Conservation (phyloP, 768 basidiomycete species). For the Crucibulum laeve region DNA sequence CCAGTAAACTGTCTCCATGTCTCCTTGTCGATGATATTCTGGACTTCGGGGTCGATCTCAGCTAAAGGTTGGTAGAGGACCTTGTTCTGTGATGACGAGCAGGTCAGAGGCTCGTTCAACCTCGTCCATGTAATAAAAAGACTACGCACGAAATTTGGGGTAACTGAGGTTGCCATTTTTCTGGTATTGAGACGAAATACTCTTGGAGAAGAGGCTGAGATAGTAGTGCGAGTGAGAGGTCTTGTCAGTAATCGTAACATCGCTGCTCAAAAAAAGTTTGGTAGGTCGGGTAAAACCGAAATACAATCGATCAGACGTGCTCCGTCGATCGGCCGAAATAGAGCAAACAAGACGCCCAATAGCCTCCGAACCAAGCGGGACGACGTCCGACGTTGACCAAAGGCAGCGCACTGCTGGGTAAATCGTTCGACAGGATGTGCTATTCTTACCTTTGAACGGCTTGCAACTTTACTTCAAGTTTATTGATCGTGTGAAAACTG, state of each 20-base stretch:
- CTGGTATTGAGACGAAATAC: slow-evolving; percentile 28
- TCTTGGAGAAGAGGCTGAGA: slow-evolving; percentile 16
- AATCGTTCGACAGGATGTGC: too few relatives aligned
- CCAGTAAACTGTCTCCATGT: slow-evolving; percentile 98
- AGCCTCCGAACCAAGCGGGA: too few relatives aligned
- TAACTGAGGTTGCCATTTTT: slow-evolving; percentile 57
- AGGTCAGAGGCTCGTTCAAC: slow-evolving; percentile 5
- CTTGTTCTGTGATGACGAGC: slow-evolving; percentile 75
- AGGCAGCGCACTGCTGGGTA: too few relatives aligned
- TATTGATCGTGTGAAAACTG: too few relatives aligned
- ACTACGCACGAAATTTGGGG: slow-evolving; percentile 55
- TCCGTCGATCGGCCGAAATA: too few relatives aligned
- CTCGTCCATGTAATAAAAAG: background rate
- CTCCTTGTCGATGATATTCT: slow-evolving; percentile 98
- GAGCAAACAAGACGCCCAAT: too few relatives aligned
- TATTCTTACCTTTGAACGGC: too few relatives aligned
- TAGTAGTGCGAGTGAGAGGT: slow-evolving; percentile 28
- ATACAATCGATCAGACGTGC: background rate
- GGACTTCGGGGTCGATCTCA: slow-evolving; percentile 90
- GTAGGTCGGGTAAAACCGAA: slow-evolving; percentile 24
- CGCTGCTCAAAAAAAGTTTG: slow-evolving; percentile 15
- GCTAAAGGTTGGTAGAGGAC: slow-evolving; percentile 82
- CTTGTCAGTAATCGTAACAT: slow-evolving; percentile 36
- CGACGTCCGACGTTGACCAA: too few relatives aligned
- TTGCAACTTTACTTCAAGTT: too few relatives aligned